Evolutionary conservation across 192 early-diverging fungal species (phyloP).

Genomic region (Nowakowskiella sp.): DNA sequence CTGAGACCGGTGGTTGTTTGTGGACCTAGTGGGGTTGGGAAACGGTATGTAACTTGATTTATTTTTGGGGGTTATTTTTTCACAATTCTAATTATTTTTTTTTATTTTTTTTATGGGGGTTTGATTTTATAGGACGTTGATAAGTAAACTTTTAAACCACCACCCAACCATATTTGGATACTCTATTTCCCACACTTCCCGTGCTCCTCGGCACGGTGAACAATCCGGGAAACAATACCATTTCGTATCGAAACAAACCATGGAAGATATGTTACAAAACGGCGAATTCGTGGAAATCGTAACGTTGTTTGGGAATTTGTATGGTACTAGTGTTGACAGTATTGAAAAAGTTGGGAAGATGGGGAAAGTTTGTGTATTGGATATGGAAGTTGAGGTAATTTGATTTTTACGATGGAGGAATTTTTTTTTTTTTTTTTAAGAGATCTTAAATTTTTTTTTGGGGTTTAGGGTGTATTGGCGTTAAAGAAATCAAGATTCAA

Average conservation of each 20-base stretch:
- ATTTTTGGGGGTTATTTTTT: too few relatives aligned
- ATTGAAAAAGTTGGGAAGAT: conserved; percentile 40
- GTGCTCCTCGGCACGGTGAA: conserved; percentile 46
- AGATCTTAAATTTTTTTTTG: background rate
- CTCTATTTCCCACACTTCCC: conserved; percentile 47
- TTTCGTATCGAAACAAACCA: conserved; percentile 34
- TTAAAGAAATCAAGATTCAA: conserved; percentile 39
- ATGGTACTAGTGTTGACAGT: conserved; percentile 39
- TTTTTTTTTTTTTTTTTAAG: conserved; percentile 1
- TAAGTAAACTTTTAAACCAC: conserved; percentile 23
- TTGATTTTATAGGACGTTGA: conserved; percentile 34
- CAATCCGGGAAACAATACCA: conserved; percentile 46
- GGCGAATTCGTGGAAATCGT: conserved; percentile 46
- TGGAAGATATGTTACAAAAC: conserved; percentile 32
- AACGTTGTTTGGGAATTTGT: conserved; percentile 46
- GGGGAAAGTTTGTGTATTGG: conserved; percentile 50
- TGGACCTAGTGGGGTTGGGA: conserved; percentile 47
- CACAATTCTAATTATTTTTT: conserved; percentile 4
- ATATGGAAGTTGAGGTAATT: conserved; percentile 42
- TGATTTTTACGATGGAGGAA: background rate
- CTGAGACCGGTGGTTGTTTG: conserved; percentile 44
- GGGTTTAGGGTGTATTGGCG: conserved; percentile 35
- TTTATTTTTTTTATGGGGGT: background rate
- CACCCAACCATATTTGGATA: conserved; percentile 41
- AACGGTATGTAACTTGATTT: conserved; percentile 24